Evolutionary conservation across 2,329 filamentous ascomycete genomes (phyloP).

Genomic region (Kalaharituber pfeilii): DNA sequence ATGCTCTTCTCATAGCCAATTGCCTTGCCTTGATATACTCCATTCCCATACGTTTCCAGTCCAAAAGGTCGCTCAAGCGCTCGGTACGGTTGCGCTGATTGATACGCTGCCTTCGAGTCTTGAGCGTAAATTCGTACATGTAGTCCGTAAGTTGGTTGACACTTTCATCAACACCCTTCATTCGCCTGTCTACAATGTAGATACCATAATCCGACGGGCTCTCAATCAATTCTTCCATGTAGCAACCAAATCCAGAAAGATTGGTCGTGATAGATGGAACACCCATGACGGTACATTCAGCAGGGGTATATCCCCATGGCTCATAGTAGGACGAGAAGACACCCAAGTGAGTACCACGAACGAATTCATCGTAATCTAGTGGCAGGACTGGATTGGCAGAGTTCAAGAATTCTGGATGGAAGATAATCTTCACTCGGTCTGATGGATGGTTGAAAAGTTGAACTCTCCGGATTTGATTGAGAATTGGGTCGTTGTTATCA

Average conservation of each 20-base stretch:
- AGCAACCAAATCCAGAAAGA: constrained; percentile 91
- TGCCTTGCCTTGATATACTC: constrained; percentile 97
- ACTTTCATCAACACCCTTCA: constrained; percentile 91
- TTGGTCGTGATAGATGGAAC: constrained; percentile 97
- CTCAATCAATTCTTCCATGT: constrained; percentile 98
- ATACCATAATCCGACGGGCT: constrained; percentile 97
- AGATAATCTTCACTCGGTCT: constrained; percentile 92
- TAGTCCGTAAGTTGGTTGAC: constrained; percentile 82
- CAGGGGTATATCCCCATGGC: constrained; percentile 96
- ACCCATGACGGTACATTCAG: constrained; percentile 97
- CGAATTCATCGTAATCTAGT: constrained; percentile 95
- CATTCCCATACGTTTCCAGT: constrained; percentile 99
- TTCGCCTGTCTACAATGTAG: constrained; percentile 91
- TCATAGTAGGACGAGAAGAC: constrained; percentile 98
- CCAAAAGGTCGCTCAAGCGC: constrained; percentile 78
- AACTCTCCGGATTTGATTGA: constrained; percentile 89
- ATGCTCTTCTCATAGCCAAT: constrained; percentile 75
- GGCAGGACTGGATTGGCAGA: constrained; percentile 88
- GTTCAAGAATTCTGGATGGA: constrained; percentile 96
- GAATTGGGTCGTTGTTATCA: constrained; percentile 76
- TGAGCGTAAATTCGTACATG: constrained; percentile 88
- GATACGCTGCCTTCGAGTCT: constrained; percentile 91
- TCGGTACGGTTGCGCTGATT: constrained; percentile 97
- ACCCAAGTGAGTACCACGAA: constrained; percentile 86
- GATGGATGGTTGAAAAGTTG: constrained; percentile 92